Evolutionary conservation across 495 filamentous ascomycete species (phyloP), one percentile per base, ranked within the genome.

Genomic region (Amorphotheca resinae): DNA sequence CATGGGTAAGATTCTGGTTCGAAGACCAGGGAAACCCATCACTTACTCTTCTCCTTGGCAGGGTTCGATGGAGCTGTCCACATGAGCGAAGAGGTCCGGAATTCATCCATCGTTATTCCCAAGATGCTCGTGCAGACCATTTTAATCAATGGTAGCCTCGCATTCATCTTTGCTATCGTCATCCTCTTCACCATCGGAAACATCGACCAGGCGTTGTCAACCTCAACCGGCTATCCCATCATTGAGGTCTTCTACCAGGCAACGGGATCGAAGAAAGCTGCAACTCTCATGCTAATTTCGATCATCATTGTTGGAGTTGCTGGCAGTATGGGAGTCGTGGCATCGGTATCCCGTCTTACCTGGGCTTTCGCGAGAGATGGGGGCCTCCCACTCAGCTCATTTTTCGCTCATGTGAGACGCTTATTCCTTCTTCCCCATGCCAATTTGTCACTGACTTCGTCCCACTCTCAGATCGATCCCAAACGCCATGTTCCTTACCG

Each of bases 301-400:
- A 51, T 72, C 21, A 58, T 60, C 12, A 50, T 67, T 21, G 51
- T 66, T 3, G 58, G 60, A 31, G 59, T 62, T 44, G 58, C 64
- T 25, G 56, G 64, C 17, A 50, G 59, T 36, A 64, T 71, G 38
- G 62, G 66, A 35, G 46, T 68, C 31, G 49, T 70, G 5, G 70
- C 70, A 18, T 70, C 71, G 0, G 56, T 66, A 0, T 75, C 72
- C n/a, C 63, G 74, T 5, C 58, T 70, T 47, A 58, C 67, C 21
- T 78, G 70, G 69, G 65, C 71, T 0, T 75, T 77, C 45, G 61
- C 71, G 0, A 55, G 73, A 9, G 73, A 77, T 43, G 56, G 62
- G 8, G 72, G 68, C 15, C 46, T 74, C 12, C 72, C 72, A 0
- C 59, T 64, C 9, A 66, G 60, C 48, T 44, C 52, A 12, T 30